A percentile compares a stretch with the other conserved stretches of the same genome.
phyloP scores from a whole-genome alignment of 441 rosid species.

The Manihot esculenta region DNA sequence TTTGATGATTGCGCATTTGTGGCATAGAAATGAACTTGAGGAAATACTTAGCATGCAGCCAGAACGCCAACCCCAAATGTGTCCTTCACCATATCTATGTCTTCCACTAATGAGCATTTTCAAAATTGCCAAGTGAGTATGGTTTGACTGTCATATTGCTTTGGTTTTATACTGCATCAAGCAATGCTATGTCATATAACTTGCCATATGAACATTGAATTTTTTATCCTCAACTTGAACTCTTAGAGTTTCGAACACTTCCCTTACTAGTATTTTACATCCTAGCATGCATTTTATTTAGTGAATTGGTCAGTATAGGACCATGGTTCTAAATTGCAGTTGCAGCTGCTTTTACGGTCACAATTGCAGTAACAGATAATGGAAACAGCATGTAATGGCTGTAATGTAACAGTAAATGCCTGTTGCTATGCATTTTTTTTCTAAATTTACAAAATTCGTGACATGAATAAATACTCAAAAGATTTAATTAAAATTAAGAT shows the following conservation, averaged over 20 bases:
- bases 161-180: background rate
- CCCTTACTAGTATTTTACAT: background rate
- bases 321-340: too few species aligned
- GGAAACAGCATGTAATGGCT: too few species aligned
- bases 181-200: background rate
- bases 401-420: too few species aligned
- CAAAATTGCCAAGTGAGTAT: conserved; percentile 77
- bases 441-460: too few species aligned
- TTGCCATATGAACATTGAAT: background rate
- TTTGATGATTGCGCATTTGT: conserved; percentile 87
- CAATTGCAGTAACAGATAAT: too few species aligned
- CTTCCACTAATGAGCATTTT: conserved; percentile 94
- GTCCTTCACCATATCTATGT: conserved; percentile 74
- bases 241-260: background rate
- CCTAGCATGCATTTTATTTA: too few species aligned
- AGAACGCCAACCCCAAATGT: conserved; percentile 36
- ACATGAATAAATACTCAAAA: too few species aligned
- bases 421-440: too few species aligned
- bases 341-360: too few species aligned
- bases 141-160: conserved; percentile 7
- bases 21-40: conserved; percentile 85
- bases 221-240: background rate
- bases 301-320: too few species aligned
- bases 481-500: too few species aligned
- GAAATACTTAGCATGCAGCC: conserved; percentile 55